Evolutionary conservation across 2,329 filamentous ascomycete genomes (phyloP).

Genomic region (Cordyceps tenuipes): DNA sequence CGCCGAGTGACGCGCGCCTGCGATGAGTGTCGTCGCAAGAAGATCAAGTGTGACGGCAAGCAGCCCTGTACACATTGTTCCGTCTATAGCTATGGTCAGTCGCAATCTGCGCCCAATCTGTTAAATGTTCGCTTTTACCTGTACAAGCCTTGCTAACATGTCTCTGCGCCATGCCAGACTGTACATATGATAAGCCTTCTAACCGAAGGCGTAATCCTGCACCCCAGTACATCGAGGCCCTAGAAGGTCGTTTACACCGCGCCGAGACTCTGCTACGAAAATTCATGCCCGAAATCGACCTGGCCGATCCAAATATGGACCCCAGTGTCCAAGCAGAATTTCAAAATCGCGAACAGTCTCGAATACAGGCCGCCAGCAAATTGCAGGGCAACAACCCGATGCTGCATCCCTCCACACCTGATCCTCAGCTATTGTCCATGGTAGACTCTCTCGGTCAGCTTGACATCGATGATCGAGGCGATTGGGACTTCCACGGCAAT

Average conservation of each 20-base stretch:
- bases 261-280: constrained; percentile 72
- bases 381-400: constrained; percentile 27
- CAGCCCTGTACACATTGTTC: constrained; percentile 93
- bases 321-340: constrained; percentile 64
- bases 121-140: not conserved
- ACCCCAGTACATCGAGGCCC: constrained; percentile 84
- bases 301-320: constrained; percentile 79
- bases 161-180: constrained; percentile 49
- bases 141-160: not conserved
- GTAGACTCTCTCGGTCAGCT: constrained; percentile 86
- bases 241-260: constrained; percentile 75
- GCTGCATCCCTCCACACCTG: constrained; percentile 40
- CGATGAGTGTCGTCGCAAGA: constrained; percentile 75
- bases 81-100: constrained; percentile 92
- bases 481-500: constrained; percentile 92
- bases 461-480: constrained; percentile 81
- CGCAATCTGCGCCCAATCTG: not conserved
- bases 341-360: constrained; percentile 45
- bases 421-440: constrained; percentile 83
- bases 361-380: constrained; percentile 36
- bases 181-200: constrained; percentile 91
- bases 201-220: constrained; percentile 85
- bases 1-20: constrained; percentile 72
- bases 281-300: constrained; percentile 73
- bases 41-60: constrained; percentile 82